Base-by-base conservation (phyloP, 176 grass and related monocot species). In the Carex kokanica region DNA sequence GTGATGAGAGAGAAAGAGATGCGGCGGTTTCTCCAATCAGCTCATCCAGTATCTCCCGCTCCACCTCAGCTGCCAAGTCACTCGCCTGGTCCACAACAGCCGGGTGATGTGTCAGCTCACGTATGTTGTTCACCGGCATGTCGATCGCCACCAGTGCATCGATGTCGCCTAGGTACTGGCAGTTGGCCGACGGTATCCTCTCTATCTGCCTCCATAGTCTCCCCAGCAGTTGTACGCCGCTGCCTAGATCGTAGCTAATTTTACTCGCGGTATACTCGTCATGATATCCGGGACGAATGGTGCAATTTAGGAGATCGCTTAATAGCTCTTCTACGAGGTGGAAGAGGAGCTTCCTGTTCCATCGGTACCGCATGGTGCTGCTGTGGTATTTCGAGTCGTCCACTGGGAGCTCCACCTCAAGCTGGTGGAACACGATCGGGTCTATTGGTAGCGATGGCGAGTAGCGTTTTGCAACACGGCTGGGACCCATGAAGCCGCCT, bases 321-420 rank as follows among this genome's bases (percentile, higher is more conserved):
- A 99, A 60, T n/a, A 93, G 56, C 49, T 99, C 91, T 70, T 95
- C 87, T 2, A 88, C 4, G 0, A 93, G 83, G 69, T 93, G 88
- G 93, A 99, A 99, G 27, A 93, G 78, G 56, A 93, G 93, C 70
- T 95, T 95, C 60, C 97, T 79, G 91, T 96, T 99, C 89, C 97
- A 96, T 9, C 91, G 75, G 83, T 95, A 87, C 0, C 91, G 71
- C 8, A 96, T 78, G 0, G 84, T 8, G 1, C 91, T 88, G 12
- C 59, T 32, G 43, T 45, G 25, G 15, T 84, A 83, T 0, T 57
- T 51, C 9, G 14, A 0, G 14, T 86, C 47, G 8, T 87, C 78
- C 1, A 43, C 74, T 0, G 89, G 91, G 2, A 93, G 85, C 55
- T 90, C 93, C 0, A 93, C 82, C 85, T 99, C 97, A 58, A 99